Base-by-base conservation (phyloP, 495 filamentous ascomycete genomes). In the Penicillium pancosmium region DNA sequence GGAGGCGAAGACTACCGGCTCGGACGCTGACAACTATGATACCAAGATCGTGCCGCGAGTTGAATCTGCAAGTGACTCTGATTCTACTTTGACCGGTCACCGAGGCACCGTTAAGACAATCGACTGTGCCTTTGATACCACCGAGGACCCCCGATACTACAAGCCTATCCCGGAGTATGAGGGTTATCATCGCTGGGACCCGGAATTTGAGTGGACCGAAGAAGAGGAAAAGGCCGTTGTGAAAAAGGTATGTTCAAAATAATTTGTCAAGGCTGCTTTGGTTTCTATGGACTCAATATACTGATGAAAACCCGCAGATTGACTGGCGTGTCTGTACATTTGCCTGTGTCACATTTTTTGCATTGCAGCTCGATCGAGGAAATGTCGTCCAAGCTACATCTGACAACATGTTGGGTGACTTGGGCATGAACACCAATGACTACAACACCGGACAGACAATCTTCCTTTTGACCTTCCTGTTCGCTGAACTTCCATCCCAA, bases 331-430 rank as follows among this genome's bases (percentile, higher is more conserved):
- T 92, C 10, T 86, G 83, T 55, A 75, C 79, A 27, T 86, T 86
- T 76, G 84, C 85, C 5, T 92, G 89, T 61, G 67, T 91, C 25
- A 93, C 90, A 72, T 93, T 94, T 71, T 92, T 93, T 54, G 89
- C 88, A 0, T 81, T 95, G 27, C 89, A 95, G 60, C 76, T 93
- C 2, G 91, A 96, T 65, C 80, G 91, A 44, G 86, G 87, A 19
- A 95, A 93, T 70, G 81, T 92, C 38, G 70, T 79, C 25, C 85
- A 91, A 63, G 88, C 89, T 8, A 73, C 89, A 5, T 86, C 87
- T 1, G 89, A 92, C 68, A 87, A 88, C 67, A 80, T 92, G 74
- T 75, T 92, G 12, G 70, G 63, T 8, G 82, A 86, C 52, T 65
- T 86, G 15, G 73, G 81, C 4, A 73, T 92, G 61, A 84, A 75